Evolutionary conservation across 495 filamentous ascomycete species (phyloP).

Genomic region (Stereocaulon alpinum): DNA sequence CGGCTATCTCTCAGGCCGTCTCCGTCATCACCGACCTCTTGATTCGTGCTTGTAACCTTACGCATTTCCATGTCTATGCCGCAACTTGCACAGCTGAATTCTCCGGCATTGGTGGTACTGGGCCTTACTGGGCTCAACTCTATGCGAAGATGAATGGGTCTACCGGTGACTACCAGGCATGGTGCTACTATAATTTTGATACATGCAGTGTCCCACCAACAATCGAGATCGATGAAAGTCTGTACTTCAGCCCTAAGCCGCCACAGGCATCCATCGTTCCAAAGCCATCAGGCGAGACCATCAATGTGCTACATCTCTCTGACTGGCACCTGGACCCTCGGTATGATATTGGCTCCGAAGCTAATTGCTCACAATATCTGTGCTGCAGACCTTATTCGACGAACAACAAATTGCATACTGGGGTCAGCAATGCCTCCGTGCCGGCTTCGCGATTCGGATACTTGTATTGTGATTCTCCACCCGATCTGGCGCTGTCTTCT

Average conservation of each 20-base stretch:
- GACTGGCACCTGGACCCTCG: constrained; percentile 43
- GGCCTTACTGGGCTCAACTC: constrained; percentile 22
- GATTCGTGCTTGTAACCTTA: constrained; percentile 16
- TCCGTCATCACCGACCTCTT: constrained; percentile 18
- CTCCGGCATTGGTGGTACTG: constrained; percentile 17
- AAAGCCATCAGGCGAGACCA: constrained; percentile 32
- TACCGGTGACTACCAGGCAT: constrained; percentile 24
- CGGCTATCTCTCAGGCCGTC: constrained; percentile 19
- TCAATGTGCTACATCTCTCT: constrained; percentile 40
- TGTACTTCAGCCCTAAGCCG: constrained; percentile 29
- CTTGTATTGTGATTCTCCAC: constrained; percentile 22
- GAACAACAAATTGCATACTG: constrained; percentile 20
- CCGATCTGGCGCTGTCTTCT: constrained; percentile 23
- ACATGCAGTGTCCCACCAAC: constrained; percentile 18
- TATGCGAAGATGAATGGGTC: constrained; percentile 18
- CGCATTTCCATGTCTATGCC: constrained; percentile 15
- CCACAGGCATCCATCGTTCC: constrained; percentile 26
- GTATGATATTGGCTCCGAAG: constrained; percentile 38
- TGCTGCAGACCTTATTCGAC: constrained; percentile 33
- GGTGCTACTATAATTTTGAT: constrained; percentile 21
- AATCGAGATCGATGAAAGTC: constrained; percentile 21
- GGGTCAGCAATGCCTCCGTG: constrained; percentile 20
- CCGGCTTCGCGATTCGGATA: constrained; percentile 24
- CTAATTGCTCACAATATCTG: constrained; percentile 34
- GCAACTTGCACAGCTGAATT: constrained; percentile 15